Evolutionary conservation across 1,284 basidiomycete genomes (phyloP).

Genomic region (Sporisorium exsertum): DNA sequence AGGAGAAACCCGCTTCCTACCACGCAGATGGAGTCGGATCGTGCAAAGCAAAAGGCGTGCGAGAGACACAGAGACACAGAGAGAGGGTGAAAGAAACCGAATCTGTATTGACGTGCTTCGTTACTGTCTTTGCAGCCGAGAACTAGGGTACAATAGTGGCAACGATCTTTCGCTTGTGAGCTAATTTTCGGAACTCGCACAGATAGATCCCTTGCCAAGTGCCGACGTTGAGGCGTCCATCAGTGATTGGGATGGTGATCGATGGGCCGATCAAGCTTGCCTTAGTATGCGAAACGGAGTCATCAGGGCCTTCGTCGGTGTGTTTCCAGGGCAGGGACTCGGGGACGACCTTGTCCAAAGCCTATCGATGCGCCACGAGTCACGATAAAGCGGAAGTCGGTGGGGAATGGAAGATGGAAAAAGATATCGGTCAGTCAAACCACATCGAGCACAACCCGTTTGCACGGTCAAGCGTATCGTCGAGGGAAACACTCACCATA

Average conservation of each 20-base stretch:
- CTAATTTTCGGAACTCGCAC: constrained; percentile 79
- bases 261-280: constrained; percentile 83
- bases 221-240: constrained; percentile 83
- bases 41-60: background rate
- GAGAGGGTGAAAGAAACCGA: background rate
- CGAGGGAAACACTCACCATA: constrained; percentile 62
- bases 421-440: background rate
- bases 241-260: constrained; percentile 85
- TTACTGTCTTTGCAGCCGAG: background rate
- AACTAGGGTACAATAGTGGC: constrained; percentile 78
- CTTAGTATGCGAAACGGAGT: constrained; percentile 82
- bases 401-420: background rate
- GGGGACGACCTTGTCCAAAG: constrained; percentile 80
- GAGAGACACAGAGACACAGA: background rate
- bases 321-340: constrained; percentile 87
- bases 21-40: no score
- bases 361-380: constrained; percentile 60
- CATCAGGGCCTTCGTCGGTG: constrained; percentile 78
- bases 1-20: no score
- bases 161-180: constrained; percentile 79
- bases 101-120: background rate
- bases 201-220: constrained; percentile 90
- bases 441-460: background rate
- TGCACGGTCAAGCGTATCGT: background rate
- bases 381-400: background rate